Evolutionary conservation across 2,329 filamentous ascomycete genomes (phyloP).

Genomic region (Colletotrichum musicola): DNA sequence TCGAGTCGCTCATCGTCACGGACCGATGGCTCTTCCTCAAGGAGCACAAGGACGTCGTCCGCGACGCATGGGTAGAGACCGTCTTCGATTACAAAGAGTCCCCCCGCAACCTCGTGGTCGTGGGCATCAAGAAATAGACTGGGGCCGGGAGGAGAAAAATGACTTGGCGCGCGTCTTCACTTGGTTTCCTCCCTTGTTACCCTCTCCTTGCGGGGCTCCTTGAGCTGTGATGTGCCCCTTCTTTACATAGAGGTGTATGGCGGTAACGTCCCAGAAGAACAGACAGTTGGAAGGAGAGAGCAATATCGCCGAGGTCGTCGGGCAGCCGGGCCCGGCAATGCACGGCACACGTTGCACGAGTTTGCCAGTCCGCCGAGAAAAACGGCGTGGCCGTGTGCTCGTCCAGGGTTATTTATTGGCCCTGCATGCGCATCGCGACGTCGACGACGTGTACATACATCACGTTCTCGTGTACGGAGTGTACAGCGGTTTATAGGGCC

Average conservation of each 20-base stretch:
- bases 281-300: neutral
- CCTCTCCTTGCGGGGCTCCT: neutral
- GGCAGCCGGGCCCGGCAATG: neutral
- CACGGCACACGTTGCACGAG: conserved; percentile 8
- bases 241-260: neutral
- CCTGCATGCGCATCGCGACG: neutral
- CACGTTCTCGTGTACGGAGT: too few relatives aligned
- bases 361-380: neutral
- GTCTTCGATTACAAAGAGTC: conserved; percentile 91
- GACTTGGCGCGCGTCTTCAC: neutral
- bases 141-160: neutral
- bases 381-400: neutral
- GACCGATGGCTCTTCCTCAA: conserved; percentile 90
- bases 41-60: conserved; percentile 79
- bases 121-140: conserved; percentile 80
- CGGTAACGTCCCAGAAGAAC: conserved; percentile 5
- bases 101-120: conserved; percentile 91
- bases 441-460: neutral
- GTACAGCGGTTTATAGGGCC: neutral
- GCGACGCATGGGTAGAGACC: conserved; percentile 88
- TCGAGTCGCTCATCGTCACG: conserved; percentile 90
- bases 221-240: neutral
- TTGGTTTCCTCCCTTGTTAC: neutral
- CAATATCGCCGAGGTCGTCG: neutral
- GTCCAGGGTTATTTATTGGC: too few relatives aligned